Percentiles rank a stretch among this genome's conserved stretches.
Conservation (phyloP, 176 grass and related monocot species). For the Metroxylon sagu region DNA sequence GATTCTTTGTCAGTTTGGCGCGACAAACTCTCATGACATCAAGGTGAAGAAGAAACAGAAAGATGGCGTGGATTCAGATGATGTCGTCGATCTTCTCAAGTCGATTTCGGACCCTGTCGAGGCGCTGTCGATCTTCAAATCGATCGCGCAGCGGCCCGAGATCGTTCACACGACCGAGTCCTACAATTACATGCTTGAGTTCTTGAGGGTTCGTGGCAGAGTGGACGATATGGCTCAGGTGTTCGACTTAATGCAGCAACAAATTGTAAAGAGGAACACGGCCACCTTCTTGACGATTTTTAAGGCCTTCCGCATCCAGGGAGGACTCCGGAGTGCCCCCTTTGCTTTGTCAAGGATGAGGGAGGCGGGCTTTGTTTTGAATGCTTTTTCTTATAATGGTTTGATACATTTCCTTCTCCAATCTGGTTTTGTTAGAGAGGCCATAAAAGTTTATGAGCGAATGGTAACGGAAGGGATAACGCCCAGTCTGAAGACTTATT, state of each 20-base stretch:
- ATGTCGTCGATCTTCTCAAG: constrained; percentile 43
- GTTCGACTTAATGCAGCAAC: constrained; percentile 93
- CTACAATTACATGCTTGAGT: constrained; percentile 91
- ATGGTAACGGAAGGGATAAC: constrained; percentile 39
- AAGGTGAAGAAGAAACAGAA: neutral
- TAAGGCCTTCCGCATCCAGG: constrained; percentile 38
- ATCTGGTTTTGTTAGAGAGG: constrained; percentile 49
- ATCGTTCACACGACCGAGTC: constrained; percentile 69
- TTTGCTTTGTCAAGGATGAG: constrained; percentile 51
- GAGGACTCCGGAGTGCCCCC: constrained; percentile 56
- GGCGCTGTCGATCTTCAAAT: constrained; percentile 51
- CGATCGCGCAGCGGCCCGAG: constrained; percentile 36
- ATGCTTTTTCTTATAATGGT: constrained; percentile 68
- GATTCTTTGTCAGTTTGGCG: constrained; percentile 6
- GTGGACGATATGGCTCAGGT: constrained; percentile 65
- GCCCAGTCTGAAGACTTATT: constrained; percentile 74
- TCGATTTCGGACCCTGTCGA: constrained; percentile 37
- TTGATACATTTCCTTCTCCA: constrained; percentile 75
- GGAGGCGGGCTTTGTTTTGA: constrained; percentile 49
- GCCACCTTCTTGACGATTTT: constrained; percentile 63
- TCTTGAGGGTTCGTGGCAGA: constrained; percentile 48
- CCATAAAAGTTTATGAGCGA: constrained; percentile 48
- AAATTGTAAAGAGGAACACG: constrained; percentile 54
- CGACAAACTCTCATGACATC: neutral
- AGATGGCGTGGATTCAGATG: constrained; percentile 18